phyloP scores from a whole-genome alignment of 805 yeast species.

The Metschnikowia colocasiae region DNA sequence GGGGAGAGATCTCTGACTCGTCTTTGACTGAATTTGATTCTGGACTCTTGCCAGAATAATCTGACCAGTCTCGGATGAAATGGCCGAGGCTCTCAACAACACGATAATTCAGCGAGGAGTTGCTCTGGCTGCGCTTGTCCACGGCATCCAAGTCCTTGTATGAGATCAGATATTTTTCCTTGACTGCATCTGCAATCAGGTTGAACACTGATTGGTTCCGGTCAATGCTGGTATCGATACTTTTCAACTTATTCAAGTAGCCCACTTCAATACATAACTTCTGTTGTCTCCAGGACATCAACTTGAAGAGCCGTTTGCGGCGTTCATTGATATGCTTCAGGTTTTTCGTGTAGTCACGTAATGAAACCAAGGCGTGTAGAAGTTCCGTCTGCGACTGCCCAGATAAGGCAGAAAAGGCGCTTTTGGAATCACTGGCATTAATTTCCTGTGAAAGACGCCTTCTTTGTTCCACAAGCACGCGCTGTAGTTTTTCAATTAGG shows the following conservation, averaged over 20 bases:
- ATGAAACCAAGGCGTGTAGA: slow-evolving; percentile 43
- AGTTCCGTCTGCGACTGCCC: slow-evolving; percentile 27
- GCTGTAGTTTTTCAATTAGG: not conserved
- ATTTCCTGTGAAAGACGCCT: not conserved
- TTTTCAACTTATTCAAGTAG: slow-evolving; percentile 49
- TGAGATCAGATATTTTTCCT: slow-evolving; percentile 44
- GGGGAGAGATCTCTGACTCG: slow-evolving; percentile 47
- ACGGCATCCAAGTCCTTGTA: slow-evolving; percentile 20
- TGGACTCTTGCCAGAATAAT: not conserved
- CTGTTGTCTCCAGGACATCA: slow-evolving; percentile 57
- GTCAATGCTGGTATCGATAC: slow-evolving; percentile 45
- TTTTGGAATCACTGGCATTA: not conserved
- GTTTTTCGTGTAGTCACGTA: slow-evolving; percentile 41
- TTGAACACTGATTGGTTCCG: slow-evolving; percentile 48
- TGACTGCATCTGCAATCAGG: slow-evolving; percentile 41
- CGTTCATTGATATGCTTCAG: slow-evolving; percentile 44
- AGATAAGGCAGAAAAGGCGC: slow-evolving; percentile 14
- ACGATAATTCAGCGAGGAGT: slow-evolving; percentile 29
- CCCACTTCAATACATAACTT: slow-evolving; percentile 49
- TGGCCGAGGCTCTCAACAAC: slow-evolving; percentile 74
- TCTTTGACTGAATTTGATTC: slow-evolving; percentile 25
- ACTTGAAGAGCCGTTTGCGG: slow-evolving; percentile 40
- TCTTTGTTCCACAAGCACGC: not conserved
- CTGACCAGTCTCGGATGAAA: slow-evolving; percentile 74
- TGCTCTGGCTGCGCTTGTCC: slow-evolving; percentile 7